Evolutionary conservation across 257 asterid species (phyloP).

Genomic region (Striga asiatica): DNA sequence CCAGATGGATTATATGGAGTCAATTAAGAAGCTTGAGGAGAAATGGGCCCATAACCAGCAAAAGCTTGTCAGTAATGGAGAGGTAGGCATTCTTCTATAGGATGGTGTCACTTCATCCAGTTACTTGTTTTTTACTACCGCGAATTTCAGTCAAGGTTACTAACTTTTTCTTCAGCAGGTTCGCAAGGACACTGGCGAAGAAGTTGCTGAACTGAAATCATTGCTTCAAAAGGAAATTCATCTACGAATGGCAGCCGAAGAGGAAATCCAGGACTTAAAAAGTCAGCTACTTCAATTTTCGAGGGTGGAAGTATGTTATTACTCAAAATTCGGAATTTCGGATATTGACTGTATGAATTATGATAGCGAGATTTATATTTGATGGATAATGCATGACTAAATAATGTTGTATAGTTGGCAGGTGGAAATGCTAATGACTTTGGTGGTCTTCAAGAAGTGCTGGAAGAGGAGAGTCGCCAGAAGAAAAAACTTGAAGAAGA

Average conservation of each 20-base stretch:
- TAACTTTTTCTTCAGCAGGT: slow-evolving; percentile 31
- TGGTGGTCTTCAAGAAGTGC: slow-evolving; percentile 50
- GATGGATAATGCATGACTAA: slow-evolving; percentile 21
- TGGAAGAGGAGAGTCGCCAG: slow-evolving; percentile 74
- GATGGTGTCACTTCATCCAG: slow-evolving; percentile 4
- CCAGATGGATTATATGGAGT: slow-evolving; percentile 96
- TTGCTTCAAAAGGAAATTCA: slow-evolving; percentile 65
- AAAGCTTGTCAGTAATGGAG: slow-evolving; percentile 52
- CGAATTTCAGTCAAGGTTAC: slow-evolving; percentile 12
- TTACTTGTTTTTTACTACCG: slow-evolving; percentile 5
- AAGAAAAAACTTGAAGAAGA: slow-evolving; percentile 92
- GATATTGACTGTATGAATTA: slow-evolving; percentile 4
- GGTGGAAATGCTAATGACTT: slow-evolving; percentile 50
- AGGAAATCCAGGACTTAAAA: slow-evolving; percentile 53
- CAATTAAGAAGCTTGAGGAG: slow-evolving; percentile 95
- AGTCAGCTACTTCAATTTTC: slow-evolving; percentile 38
- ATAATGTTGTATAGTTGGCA: slow-evolving; percentile 42
- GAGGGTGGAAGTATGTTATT: slow-evolving; percentile 43
- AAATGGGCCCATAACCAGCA: slow-evolving; percentile 79
- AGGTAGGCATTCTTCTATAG: slow-evolving; percentile 36
- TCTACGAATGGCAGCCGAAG: slow-evolving; percentile 78
- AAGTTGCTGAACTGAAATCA: slow-evolving; percentile 50
- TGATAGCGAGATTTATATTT: slow-evolving; percentile 17
- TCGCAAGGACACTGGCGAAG: slow-evolving; percentile 37
- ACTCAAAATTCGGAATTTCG: slow-evolving; percentile 8